Conservation (phyloP, 768 basidiomycete species). For the Suillus sp. region DNA sequence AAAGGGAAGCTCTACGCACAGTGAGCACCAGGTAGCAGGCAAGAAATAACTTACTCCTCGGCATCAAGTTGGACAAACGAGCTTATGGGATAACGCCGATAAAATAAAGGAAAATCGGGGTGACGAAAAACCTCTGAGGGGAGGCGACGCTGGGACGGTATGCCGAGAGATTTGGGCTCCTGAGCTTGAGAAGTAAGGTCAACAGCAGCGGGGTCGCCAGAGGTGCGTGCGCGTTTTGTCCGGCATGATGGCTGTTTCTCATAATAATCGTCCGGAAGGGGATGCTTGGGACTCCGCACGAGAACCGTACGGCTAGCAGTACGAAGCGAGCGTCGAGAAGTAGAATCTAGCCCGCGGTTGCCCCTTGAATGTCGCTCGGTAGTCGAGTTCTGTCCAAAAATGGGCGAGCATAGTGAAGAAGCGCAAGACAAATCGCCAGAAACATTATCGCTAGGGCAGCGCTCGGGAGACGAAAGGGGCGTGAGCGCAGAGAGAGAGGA, state of each 20-base stretch:
- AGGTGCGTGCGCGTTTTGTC: background rate
- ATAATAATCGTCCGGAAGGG: background rate
- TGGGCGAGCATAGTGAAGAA: background rate
- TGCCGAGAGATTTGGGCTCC: background rate
- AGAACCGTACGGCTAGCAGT: background rate
- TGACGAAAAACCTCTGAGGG: constrained; percentile 50
- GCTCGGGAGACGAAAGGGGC: constrained; percentile 29
- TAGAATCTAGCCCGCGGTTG: background rate
- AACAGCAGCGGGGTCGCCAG: background rate
- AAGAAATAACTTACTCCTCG: constrained; percentile 38
- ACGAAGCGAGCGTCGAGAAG: background rate
- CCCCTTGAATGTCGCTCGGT: background rate
- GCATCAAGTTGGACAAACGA: constrained; percentile 49
- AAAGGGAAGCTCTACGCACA: constrained; percentile 22
- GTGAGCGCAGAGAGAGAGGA: constrained; percentile 35
- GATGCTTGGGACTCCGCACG: background rate
- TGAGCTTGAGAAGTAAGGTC: background rate
- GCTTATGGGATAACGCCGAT: constrained; percentile 69
- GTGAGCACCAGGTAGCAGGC: background rate
- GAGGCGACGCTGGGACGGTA: constrained; percentile 45
- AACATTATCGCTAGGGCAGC: constrained; percentile 3
- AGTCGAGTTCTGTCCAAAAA: background rate
- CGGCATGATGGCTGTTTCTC: background rate
- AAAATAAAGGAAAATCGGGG: constrained; percentile 59
- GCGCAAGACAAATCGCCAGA: background rate